A percentile compares a stretch with the other conserved stretches of the same genome.
Evolutionary conservation across 2,329 filamentous ascomycete genomes (phyloP).

Genomic region (Colletotrichum tropicale): DNA sequence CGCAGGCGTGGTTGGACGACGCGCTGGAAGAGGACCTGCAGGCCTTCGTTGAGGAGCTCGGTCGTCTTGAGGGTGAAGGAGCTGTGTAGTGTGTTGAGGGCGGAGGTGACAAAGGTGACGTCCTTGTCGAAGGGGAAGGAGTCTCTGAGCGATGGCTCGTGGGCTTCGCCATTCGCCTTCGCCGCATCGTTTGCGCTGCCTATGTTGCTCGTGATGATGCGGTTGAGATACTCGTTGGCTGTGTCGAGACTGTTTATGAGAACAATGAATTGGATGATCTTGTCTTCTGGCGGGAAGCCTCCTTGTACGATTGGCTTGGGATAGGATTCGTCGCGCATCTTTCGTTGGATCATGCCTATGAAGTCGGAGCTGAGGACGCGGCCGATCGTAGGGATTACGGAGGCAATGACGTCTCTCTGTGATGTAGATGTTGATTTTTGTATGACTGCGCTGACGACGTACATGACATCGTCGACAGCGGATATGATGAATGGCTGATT

Average conservation of each 20-base stretch:
- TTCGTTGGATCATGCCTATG: constrained; percentile 94
- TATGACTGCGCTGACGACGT: constrained; percentile 92
- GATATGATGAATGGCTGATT: constrained; percentile 92
- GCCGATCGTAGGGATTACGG: constrained; percentile 78
- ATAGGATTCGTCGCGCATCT: constrained; percentile 96
- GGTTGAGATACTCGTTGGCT: constrained; percentile 85
- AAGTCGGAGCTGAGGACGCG: constrained; percentile 88
- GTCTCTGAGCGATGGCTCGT: constrained; percentile 55
- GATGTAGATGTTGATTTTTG: constrained; percentile 87
- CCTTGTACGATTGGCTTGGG: constrained; percentile 81
- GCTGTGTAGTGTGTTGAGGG: constrained; percentile 71
- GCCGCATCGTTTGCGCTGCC: constrained; percentile 42
- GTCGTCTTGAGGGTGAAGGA: constrained; percentile 78
- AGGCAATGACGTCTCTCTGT: constrained; percentile 77
- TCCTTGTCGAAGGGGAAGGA: constrained; percentile 85
- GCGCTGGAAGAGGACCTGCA: constrained; percentile 85
- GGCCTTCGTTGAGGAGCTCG: constrained; percentile 83
- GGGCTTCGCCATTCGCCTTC: constrained; percentile 32
- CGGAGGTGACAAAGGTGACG: constrained; percentile 68
- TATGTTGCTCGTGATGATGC: constrained; percentile 78
- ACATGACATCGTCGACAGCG: constrained; percentile 98
- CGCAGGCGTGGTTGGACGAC: constrained; percentile 86
- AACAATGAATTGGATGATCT: constrained; percentile 87
- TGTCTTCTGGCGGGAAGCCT: constrained; percentile 84
- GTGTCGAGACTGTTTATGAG: constrained; percentile 96